Conservation (phyloP, 805 yeast genomes). For the Lachancea sp. region DNA sequence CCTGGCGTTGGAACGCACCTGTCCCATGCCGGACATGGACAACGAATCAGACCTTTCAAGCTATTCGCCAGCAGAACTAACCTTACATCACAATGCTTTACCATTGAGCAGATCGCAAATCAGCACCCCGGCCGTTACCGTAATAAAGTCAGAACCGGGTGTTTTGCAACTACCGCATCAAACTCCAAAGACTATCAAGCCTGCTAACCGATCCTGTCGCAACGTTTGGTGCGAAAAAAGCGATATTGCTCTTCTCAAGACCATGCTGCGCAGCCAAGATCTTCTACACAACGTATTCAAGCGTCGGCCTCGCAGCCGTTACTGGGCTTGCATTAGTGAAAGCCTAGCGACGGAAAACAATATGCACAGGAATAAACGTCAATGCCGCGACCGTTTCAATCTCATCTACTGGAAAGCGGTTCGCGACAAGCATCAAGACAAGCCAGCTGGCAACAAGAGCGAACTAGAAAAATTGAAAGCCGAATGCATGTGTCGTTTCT, state of each 20-base stretch:
- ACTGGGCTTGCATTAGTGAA: conserved; percentile 7
- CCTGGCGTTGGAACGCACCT: background rate
- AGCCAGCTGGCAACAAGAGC: background rate
- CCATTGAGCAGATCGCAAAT: too few species aligned
- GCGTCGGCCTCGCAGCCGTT: conserved; percentile 8
- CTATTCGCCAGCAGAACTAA: background rate
- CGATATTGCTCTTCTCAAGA: conserved; percentile 2
- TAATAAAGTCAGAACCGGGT: background rate
- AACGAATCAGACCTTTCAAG: background rate
- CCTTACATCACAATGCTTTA: background rate
- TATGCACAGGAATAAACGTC: conserved; percentile 7
- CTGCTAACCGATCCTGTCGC: background rate
- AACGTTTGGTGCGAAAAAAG: conserved; percentile 4
- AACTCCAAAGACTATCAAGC: background rate
- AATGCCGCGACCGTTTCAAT: conserved; percentile 9
- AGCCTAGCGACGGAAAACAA: background rate
- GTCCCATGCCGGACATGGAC: conserved; percentile 1
- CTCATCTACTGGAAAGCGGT: conserved; percentile 6
- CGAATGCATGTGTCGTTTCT: conserved; percentile 5
- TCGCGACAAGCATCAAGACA: conserved; percentile 2
- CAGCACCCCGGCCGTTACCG: background rate
- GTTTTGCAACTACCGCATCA: background rate
- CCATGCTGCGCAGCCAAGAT: conserved; percentile 1
- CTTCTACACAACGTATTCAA: background rate
- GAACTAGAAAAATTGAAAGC: background rate